Evolutionary conservation across 805 yeast species (phyloP).

Genomic region (Sugiyamaella valdiviana): DNA sequence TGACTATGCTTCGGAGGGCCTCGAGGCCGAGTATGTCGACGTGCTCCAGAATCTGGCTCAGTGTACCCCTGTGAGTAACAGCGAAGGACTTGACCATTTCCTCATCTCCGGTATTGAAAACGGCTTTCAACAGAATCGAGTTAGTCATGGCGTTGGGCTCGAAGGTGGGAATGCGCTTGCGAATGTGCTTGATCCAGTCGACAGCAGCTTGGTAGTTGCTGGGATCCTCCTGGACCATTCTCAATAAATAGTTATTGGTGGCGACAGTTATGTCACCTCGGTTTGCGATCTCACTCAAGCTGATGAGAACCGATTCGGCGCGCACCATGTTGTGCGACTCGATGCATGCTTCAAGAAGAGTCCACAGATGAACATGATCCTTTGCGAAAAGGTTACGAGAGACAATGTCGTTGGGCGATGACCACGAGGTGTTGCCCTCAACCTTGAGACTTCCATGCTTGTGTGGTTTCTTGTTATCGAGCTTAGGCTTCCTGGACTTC

Average conservation of each 20-base stretch:
- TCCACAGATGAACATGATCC: conserved; percentile 63
- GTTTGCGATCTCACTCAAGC: conserved; percentile 47
- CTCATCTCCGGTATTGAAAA: conserved; percentile 25
- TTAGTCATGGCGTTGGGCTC: conserved; percentile 50
- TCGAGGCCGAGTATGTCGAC: conserved; percentile 50
- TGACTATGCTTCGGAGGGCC: conserved; percentile 34
- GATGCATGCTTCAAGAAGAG: conserved; percentile 71
- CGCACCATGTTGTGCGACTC: conserved; percentile 59
- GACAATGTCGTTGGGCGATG: conserved; percentile 29
- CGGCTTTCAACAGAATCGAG: conserved; percentile 52
- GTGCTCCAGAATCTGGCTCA: conserved; percentile 37
- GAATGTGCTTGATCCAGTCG: conserved; percentile 35
- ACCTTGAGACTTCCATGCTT: conserved; percentile 2
- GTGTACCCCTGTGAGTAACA: conserved; percentile 6
- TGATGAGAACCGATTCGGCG: conserved; percentile 60
- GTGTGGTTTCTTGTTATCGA: neutral
- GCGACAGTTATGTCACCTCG: conserved; percentile 53
- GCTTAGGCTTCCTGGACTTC: neutral
- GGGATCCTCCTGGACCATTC: conserved; percentile 37
- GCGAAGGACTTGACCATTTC: conserved; percentile 17
- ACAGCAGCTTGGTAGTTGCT: conserved; percentile 41
- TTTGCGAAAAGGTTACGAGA: conserved; percentile 37
- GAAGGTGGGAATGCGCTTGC: conserved; percentile 28
- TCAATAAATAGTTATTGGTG: conserved; percentile 55
- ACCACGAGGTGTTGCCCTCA: conserved; percentile 24